Evolutionary conservation across 805 yeast genomes (phyloP).

Genomic region (Saccharomycopsis capsularis): DNA sequence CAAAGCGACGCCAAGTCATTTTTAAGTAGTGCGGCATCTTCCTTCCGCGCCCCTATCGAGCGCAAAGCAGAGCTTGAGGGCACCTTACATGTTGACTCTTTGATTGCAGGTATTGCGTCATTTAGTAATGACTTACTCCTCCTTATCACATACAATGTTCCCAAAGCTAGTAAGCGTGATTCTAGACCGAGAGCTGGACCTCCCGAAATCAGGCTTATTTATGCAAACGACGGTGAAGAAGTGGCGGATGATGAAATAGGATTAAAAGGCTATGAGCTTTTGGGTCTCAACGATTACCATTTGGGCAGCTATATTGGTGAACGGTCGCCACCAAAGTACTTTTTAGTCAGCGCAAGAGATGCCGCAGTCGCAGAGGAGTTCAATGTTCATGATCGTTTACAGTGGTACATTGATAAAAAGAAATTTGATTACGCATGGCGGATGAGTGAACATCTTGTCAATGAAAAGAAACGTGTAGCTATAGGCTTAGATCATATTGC

Average conservation of each 20-base stretch:
- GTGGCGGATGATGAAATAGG: constrained; percentile 74
- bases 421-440: constrained; percentile 70
- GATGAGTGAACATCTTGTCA: constrained; percentile 53
- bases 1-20: constrained; percentile 31
- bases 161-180: constrained; percentile 8
- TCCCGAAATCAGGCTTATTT: constrained; percentile 72
- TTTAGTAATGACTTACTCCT: constrained; percentile 66
- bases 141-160: constrained; percentile 43
- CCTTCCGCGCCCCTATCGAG: constrained; percentile 38
- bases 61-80: constrained; percentile 41
- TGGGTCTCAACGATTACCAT: constrained; percentile 78
- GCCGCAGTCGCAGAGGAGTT: constrained; percentile 70
- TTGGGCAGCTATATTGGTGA: constrained; percentile 46
- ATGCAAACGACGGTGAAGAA: constrained; percentile 61
- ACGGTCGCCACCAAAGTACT: constrained; percentile 40
- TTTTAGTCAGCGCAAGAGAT: constrained; percentile 72
- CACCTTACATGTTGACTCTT: constrained; percentile 34
- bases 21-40: constrained; percentile 48
- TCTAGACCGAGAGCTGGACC: constrained; percentile 32
- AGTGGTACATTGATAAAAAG: constrained; percentile 60
- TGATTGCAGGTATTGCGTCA: constrained; percentile 74
- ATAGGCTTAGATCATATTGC: constrained; percentile 52
- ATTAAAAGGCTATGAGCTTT: constrained; percentile 44
- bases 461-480: constrained; percentile 42
- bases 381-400: constrained; percentile 58